These are phyloP conservation scores for Phytophthora hybrid DNA, from an alignment of 352 stramenopile genomes.

Conservation along the genomic window DNA sequence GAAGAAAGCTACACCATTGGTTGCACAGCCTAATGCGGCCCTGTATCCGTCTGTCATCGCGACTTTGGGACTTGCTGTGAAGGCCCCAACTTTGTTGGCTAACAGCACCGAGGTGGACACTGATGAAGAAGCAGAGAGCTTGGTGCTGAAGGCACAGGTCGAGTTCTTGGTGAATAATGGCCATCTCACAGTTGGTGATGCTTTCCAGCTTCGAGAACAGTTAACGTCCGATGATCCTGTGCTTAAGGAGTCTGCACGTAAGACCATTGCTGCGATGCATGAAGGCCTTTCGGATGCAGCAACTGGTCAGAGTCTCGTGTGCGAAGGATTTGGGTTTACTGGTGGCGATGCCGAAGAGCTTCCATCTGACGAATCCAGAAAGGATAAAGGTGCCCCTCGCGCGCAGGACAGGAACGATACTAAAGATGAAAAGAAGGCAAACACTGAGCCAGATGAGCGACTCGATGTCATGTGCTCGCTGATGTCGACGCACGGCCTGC, in stretches of 20 bases:
- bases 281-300: slow-evolving; percentile 55
- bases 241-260: slow-evolving; percentile 55
- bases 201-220: slow-evolving; percentile 74
- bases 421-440: slow-evolving; percentile 22
- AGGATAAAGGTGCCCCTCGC: slow-evolving; percentile 11
- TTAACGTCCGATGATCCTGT: slow-evolving; percentile 62
- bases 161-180: slow-evolving; percentile 79
- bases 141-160: slow-evolving; percentile 77
- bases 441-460: slow-evolving; percentile 43
- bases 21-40: slow-evolving; percentile 35
- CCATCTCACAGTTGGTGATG: slow-evolving; percentile 68
- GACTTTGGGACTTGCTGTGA: slow-evolving; percentile 11
- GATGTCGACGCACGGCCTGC: slow-evolving; percentile 75
- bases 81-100: neutral
- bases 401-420: slow-evolving; percentile 1
- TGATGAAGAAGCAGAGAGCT: slow-evolving; percentile 36
- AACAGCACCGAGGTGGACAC: neutral
- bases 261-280: slow-evolving; percentile 73
- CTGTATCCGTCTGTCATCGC: slow-evolving; percentile 42
- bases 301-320: slow-evolving; percentile 22
- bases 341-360: slow-evolving; percentile 29
- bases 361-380: slow-evolving; percentile 16
- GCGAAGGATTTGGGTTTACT: slow-evolving; percentile 45
- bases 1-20: slow-evolving; percentile 24
- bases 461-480: slow-evolving; percentile 86